Evolutionary conservation across 805 yeast genomes (phyloP), one percentile per base, ranked within the genome.

Genomic region (Metschnikowia aberdeeniae): DNA sequence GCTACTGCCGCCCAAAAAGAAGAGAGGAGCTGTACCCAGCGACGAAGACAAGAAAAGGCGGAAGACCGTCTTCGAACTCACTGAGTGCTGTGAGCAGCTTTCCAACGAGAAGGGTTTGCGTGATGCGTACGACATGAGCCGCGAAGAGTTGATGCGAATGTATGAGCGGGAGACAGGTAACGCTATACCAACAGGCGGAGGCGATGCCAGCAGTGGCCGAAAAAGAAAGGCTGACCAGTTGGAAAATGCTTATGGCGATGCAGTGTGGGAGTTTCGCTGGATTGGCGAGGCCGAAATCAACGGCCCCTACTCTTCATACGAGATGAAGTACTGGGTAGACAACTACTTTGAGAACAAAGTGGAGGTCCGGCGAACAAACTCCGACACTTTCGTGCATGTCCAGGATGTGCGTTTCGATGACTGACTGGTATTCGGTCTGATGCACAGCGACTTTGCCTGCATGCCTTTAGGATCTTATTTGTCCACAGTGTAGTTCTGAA

Each of bases 401-500:
- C 51, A 55, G 24, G 41, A 52, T 1, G 58, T 64, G 7, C 39
- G 39, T 5, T 69, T 67, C 41, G 49, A 52, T 9, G 46, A 22
- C 35, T 22, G 46, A 22, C 33, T 19, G 31, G 32, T 11, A 35
- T 9, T 26, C n/a, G n/a, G n/a, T n/a, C n/a, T 13, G 13, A 19
- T n/a, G 11, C 14, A 6, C 26, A n/a, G 22, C 35, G 29, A 29
- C 24, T 14, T 35, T 28, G 29, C 42, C 17, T 13, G 20, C 32
- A 14, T 34, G 22, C 22, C 6, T 14, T 11, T 11, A 11, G 20
- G 17, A 37, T 22, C 17, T 17, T 28, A 37, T 40, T 51, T 60
- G 37, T 75, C 80, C 17, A 60, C 59, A 17, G 88, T 54, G 57
- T 83, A 88, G 47, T 78, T 81, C 26, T 75, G 79, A 9, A 89